Percentiles rank a stretch among this genome's conserved stretches.
These are phyloP conservation scores for Retiboletus fuscus DNA, from an alignment of 1,284 basidiomycete genomes.

Conservation along the genomic window DNA sequence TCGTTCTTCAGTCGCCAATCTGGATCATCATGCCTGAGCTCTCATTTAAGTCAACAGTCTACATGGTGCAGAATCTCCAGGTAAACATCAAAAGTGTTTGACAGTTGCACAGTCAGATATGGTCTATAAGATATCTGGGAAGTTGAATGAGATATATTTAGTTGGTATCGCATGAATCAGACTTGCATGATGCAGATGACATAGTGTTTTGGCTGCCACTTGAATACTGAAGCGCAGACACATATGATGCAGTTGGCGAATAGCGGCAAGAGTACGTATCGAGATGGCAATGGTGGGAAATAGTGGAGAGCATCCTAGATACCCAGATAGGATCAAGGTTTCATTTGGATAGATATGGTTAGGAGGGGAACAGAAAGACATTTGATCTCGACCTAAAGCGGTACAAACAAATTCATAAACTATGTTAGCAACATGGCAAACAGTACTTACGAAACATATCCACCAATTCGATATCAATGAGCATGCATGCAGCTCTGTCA, in stretches of 20 bases:
- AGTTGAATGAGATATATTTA: neutral
- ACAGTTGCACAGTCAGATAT: neutral
- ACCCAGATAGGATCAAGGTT: neutral
- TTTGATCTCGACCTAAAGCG: neutral
- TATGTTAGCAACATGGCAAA: neutral
- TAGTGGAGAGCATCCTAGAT: neutral
- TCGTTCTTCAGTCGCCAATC: neutral
- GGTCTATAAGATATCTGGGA: neutral
- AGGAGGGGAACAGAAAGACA: neutral
- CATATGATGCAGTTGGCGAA: neutral
- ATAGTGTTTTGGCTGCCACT: neutral
- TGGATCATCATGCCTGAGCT: neutral
- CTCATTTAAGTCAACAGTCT: neutral
- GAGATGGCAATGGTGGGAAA: neutral
- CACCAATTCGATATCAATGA: neutral
- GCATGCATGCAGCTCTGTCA: neutral
- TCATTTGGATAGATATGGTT: neutral
- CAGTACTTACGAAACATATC: slow-evolving; percentile 2
- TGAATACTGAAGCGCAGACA: neutral
- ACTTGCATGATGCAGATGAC: neutral
- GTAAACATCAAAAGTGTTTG: neutral
- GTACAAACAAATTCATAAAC: neutral
- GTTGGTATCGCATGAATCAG: neutral
- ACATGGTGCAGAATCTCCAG: neutral
- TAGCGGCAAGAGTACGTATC: neutral